Evolutionary conservation across 2,329 filamentous ascomycete species (phyloP).

Genomic region (Cordyceps militaris): DNA sequence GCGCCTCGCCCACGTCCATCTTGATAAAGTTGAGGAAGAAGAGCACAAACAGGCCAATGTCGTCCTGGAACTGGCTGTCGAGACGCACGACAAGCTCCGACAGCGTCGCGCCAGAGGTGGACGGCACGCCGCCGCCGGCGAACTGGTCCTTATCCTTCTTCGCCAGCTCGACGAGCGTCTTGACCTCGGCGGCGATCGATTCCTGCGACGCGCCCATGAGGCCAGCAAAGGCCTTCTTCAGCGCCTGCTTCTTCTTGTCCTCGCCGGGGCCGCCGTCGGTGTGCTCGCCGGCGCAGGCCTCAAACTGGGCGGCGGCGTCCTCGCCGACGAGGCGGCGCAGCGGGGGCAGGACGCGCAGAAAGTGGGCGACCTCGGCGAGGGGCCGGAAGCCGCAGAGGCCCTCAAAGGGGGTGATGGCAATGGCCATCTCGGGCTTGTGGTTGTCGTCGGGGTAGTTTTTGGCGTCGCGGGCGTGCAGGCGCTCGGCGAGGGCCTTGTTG

Average conservation of each 20-base stretch:
- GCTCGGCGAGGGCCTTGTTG: slow-evolving; percentile 84
- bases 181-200: slow-evolving; percentile 46
- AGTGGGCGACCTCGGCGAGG: slow-evolving; percentile 77
- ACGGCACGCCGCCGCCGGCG: slow-evolving; percentile 62
- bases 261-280: slow-evolving; percentile 34
- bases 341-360: slow-evolving; percentile 53
- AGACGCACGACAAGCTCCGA: slow-evolving; percentile 71
- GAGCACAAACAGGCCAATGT: slow-evolving; percentile 89
- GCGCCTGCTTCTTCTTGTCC: slow-evolving; percentile 65
- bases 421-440: slow-evolving; percentile 99
- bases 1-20: slow-evolving; percentile 80
- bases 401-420: slow-evolving; percentile 93
- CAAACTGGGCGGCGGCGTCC: slow-evolving; percentile 50
- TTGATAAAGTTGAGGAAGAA: slow-evolving; percentile 97
- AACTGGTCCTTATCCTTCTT: slow-evolving; percentile 63
- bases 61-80: slow-evolving; percentile 75
- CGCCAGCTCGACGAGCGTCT: slow-evolving; percentile 65
- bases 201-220: slow-evolving; percentile 73
- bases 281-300: slow-evolving; percentile 37
- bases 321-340: slow-evolving; percentile 62
- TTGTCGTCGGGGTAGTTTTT: slow-evolving; percentile 99
- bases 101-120: slow-evolving; percentile 62
- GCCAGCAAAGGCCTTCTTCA: slow-evolving; percentile 68
- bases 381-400: slow-evolving; percentile 94
- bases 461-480: slow-evolving; percentile 76